Base-by-base conservation (phyloP, 768 basidiomycete genomes). In the Mycena galericulata region DNA sequence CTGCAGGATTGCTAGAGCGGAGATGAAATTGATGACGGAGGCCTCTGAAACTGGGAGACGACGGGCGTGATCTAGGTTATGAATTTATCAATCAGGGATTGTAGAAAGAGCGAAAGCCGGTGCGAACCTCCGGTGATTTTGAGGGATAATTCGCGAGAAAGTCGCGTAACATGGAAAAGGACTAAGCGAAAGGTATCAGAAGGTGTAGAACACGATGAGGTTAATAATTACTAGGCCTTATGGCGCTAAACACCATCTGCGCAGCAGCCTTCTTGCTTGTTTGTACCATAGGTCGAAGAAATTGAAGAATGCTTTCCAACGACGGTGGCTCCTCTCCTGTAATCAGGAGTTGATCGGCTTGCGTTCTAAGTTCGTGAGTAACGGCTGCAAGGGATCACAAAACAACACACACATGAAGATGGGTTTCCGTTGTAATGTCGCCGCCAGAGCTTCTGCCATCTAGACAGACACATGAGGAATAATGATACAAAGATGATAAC, bases 121-220 rank as follows among this genome's bases (percentile, higher is more conserved):
- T 14, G 32, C 40, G 15, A 34, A 69, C 68, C 68, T 56, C 70
- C 66, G 6, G 38, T 32, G 15, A 71, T 55, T 11, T 68, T 61
- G 11, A 68, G 58, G 32, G 68, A 46, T 10, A 68, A 53, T 18
- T 71, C 70, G 22, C 70, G 70, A 27, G 50, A 29, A 27, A 68
- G 64, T 11, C 40, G 29, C 17, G 22, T 46, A 14, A 62, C 40
- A 51, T 65, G 69, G 27, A 57, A 70, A 17, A 70, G 24, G n/a
- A 20, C 41, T 57, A 8, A 17, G 10, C 18, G 10, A 20, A 18
- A 20, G 15, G 14, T 18, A 36, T 50, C 7, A 22, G n/a, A n/a
- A 45, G 22, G 12, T n/a, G 29, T 50, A 17, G 12, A 36, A 36
- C 34, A 36, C 34, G 34, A 14, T 36, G 34, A 14, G 14, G 14